phyloP scores from a whole-genome alignment of 495 filamentous ascomycete species.

The Penicillium tannophilum region DNA sequence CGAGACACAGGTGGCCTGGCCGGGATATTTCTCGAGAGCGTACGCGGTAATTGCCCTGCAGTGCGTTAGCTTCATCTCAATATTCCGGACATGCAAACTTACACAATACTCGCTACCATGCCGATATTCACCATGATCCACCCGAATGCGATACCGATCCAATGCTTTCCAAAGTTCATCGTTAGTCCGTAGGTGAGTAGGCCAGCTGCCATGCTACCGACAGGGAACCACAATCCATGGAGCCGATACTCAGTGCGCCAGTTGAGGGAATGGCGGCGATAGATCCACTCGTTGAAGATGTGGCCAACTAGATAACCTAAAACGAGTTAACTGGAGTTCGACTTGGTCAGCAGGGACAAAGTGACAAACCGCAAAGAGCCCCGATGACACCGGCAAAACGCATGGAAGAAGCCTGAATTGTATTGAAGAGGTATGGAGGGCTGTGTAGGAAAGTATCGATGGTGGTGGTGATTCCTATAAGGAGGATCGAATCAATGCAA shows the following conservation, averaged over 20 bases:
- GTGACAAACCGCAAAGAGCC: slow-evolving; percentile 30
- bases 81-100: slow-evolving; percentile 10
- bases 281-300: slow-evolving; percentile 42
- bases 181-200: slow-evolving; percentile 41
- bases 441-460: slow-evolving; percentile 40
- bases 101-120: slow-evolving; percentile 42
- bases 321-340: neutral
- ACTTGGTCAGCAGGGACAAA: neutral
- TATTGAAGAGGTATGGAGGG: slow-evolving; percentile 42
- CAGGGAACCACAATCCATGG: slow-evolving; percentile 40
- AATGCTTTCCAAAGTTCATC: slow-evolving; percentile 37
- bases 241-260: slow-evolving; percentile 40
- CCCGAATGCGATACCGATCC: slow-evolving; percentile 43
- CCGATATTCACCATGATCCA: slow-evolving; percentile 45
- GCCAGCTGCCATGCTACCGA: slow-evolving; percentile 33
- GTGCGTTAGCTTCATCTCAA: neutral
- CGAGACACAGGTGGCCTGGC: slow-evolving; percentile 41
- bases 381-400: slow-evolving; percentile 43
- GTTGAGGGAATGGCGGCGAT: slow-evolving; percentile 27
- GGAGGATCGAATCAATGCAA: neutral
- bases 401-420: slow-evolving; percentile 39
- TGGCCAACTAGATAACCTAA: slow-evolving; percentile 36
- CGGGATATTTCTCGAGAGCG: slow-evolving; percentile 46
- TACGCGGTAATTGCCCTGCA: slow-evolving; percentile 41
- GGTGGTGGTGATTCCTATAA: slow-evolving; percentile 41